Base-by-base conservation (phyloP, 1,284 basidiomycete species). In the Marasmius oreades region DNA sequence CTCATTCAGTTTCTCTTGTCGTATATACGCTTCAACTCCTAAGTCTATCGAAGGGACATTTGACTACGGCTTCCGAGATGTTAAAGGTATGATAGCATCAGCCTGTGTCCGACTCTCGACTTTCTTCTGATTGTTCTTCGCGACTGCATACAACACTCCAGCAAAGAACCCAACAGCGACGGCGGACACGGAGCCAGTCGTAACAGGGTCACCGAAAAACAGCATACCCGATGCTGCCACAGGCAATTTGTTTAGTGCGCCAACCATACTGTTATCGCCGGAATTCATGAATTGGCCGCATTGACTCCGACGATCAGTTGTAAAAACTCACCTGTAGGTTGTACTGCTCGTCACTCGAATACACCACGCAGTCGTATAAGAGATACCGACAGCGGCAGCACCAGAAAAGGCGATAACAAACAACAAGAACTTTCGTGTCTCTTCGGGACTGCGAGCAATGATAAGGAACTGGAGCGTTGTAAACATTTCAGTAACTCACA, bases 341-440 rank as follows among this genome's bases (percentile, higher is more conserved):
- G 97, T 99, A 63, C 95, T 98, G 61, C 92, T 95, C 26, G 96
- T 98, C 24, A 89, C 89, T 47, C 97, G 88, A 44, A 99, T 88
- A 71, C 97, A 99, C 97, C 97, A 99, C 10, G 97, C 97, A 12
- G 97, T 99, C 5, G 94, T 95, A 73, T 96, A 99, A 31, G 94
- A 96, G 67, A 99, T 99, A 55, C 94, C 92, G 31, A 98, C 96
- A 10, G 97, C 97, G 7, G 93, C 95, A 1, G 94, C 93, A 12
- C 97, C 97, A 22, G 95, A 98, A 73, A 99, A 95, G 6, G 86
- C 88, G 68, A 99, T 98, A 5, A 95, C 91, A 57, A 83, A 88
- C 23, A 99, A 74, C 51, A 99, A 78, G 63, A 94, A 77, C 52
- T 78, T 80, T 53, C 95, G 85, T 47, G 89, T 92, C 62, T 91